Percentiles rank a stretch among this genome's conserved stretches.
phyloP scores from a whole-genome alignment of 225 moss, liverwort and hornwort genomes.

The Straminergon stramineum region DNA sequence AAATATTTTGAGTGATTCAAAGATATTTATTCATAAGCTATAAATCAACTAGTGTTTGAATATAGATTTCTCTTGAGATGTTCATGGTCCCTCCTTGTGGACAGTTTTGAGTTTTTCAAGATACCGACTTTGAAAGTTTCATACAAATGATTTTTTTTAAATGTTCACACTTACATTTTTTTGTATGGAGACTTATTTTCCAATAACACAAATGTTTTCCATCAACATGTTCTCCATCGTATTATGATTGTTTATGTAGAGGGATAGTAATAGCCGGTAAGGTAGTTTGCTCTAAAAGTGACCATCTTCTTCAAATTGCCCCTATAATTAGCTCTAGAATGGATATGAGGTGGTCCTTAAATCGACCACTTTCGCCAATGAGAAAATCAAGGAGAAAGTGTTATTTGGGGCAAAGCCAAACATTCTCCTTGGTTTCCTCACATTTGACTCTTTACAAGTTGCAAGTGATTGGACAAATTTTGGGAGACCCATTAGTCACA shows the following conservation, averaged over 20 bases:
- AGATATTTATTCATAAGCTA: background rate
- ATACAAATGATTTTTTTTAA: background rate
- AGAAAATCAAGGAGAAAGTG: too few relatives aligned
- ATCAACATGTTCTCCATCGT: background rate
- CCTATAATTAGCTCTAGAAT: too few relatives aligned
- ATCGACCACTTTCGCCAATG: too few relatives aligned
- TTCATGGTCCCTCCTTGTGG: background rate
- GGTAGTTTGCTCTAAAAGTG: too few relatives aligned
- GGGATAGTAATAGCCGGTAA: too few relatives aligned
- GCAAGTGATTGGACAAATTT: too few relatives aligned
- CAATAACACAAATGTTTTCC: background rate
- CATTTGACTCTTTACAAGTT: too few relatives aligned
- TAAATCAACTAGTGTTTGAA: background rate
- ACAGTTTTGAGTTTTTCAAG: background rate
- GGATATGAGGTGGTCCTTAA: too few relatives aligned
- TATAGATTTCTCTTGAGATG: background rate
- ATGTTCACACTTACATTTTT: background rate
- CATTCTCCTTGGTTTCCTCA: too few relatives aligned
- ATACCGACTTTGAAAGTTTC: background rate
- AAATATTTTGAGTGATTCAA: background rate
- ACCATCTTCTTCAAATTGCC: too few relatives aligned
- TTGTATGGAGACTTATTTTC: rapidly evolving
- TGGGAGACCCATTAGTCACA: too few relatives aligned
- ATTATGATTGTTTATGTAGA: background rate
- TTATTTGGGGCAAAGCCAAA: too few relatives aligned